Base-by-base conservation (phyloP, 1,139 yeast genomes). In the Nakaseomyces glabratus region DNA sequence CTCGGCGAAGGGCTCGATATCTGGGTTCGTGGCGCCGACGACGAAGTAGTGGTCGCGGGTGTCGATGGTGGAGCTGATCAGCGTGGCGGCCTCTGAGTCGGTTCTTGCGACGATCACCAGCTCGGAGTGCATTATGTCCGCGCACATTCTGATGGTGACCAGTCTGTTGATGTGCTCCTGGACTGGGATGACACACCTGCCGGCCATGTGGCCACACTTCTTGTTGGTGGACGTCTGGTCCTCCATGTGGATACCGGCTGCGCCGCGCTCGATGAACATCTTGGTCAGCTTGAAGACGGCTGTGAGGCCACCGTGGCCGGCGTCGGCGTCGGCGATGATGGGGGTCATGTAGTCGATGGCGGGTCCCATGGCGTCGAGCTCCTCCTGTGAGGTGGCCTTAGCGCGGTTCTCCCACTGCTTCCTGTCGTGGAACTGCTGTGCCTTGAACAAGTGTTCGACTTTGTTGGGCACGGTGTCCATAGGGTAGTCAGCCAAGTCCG, bases 161-260 rank as follows among this genome's bases (percentile, higher is more conserved):
- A 88, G 70, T 62, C 97, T 76, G 68, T 84, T 84, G 61, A 88
- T 82, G 65, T 88, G 97, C 66, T 90, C 97, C 65, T 85, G 95
- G 42, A 86, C 93, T 42, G 98, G 98, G 43, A 88, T 96, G 52
- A 88, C 76, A 42, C 93, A 96, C 66, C 93, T 86, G 52, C 98
- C 98, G 48, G 95, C 97, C 95, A 88, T 85, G 48, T 66, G 70
- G 46, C 97, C 97, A 69, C 97, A 88, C 68, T 90, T 90, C 65
- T 88, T 88, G 58, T 96, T 88, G 57, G 97, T 96, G 38, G 97
- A 95, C 41, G 96, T 95, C 69, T 90, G 97, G 65, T 88, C 97
- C 67, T 88, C 98, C 60, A 88, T 85, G 62, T 88, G 98, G 55
- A 88, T 86, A 60, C 97, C 97, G 41, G 97, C 97, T 37, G 97